These are phyloP conservation scores for Clarireedia sp. DNA, from an alignment of 2,329 filamentous ascomycete genomes.

Conservation along the genomic window DNA sequence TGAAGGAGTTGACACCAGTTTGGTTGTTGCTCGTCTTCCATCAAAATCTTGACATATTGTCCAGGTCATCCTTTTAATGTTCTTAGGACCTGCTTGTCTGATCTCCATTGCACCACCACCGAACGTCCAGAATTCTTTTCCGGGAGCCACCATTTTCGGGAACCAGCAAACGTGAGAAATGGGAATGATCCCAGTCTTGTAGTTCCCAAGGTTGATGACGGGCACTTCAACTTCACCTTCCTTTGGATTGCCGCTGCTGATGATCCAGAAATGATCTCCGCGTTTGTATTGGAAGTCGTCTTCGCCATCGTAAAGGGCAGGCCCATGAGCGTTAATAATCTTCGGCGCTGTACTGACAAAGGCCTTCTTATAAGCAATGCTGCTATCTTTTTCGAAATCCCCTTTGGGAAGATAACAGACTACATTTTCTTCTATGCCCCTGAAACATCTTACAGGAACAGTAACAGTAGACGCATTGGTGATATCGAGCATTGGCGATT, in stretches of 20 bases:
- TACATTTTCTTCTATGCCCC: slow-evolving; percentile 16
- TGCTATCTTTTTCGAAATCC: slow-evolving; percentile 22
- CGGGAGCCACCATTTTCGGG: slow-evolving; percentile 13
- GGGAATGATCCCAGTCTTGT: slow-evolving; percentile 12
- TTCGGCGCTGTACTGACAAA: slow-evolving; percentile 6
- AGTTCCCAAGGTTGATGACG: slow-evolving; percentile 23
- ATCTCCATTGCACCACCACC: slow-evolving; percentile 12
- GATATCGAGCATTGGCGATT: slow-evolving; percentile 18
- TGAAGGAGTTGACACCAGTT: slow-evolving; percentile 12
- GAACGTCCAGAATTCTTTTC: slow-evolving; percentile 19
- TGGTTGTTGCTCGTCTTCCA: slow-evolving; percentile 9
- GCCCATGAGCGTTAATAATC: slow-evolving; percentile 17
- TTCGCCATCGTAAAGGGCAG: slow-evolving; percentile 15
- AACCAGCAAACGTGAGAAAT: slow-evolving; percentile 22
- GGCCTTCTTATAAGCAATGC: slow-evolving; percentile 11
- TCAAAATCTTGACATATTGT: slow-evolving; percentile 19
- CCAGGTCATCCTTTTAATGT: slow-evolving; percentile 13
- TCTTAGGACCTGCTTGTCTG: slow-evolving; percentile 4
- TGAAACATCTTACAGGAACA: slow-evolving; percentile 18
- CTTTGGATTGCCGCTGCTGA: slow-evolving; percentile 4
- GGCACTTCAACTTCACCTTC: slow-evolving; percentile 8
- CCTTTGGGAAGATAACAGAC: slow-evolving; percentile 18
- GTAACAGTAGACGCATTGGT: background rate
- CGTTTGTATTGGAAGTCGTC: slow-evolving; percentile 13
- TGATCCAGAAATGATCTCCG: slow-evolving; percentile 21